Conservation (phyloP, 345 rosid genomes). For the Arabidopsis arenosa region DNA sequence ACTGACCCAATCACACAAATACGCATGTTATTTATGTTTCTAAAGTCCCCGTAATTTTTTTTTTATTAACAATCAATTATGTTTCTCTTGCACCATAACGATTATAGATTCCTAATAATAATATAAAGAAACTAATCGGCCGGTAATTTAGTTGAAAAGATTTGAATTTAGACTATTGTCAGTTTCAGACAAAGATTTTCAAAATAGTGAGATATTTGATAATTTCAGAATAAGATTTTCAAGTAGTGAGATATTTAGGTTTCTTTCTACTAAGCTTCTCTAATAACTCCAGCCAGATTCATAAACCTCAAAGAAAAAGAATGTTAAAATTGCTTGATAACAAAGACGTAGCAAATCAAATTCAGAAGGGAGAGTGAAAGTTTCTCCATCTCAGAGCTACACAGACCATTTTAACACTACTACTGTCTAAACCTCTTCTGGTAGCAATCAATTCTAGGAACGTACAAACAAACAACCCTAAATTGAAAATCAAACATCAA, state of each 20-base stretch:
- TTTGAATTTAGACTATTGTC: background rate
- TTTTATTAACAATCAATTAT: too few species aligned
- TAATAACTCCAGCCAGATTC: background rate
- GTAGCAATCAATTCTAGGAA: conserved; percentile 37
- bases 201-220: background rate
- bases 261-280: background rate
- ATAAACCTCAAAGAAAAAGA: background rate
- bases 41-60: too few species aligned
- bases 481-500: conserved; percentile 31
- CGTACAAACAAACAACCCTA: conserved; percentile 38
- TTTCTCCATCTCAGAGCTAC: conserved; percentile 13
- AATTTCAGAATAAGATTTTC: background rate
- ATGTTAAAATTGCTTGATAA: background rate
- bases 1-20: background rate
- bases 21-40: too few species aligned
- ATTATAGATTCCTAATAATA: too few species aligned
- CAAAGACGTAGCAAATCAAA: conserved; percentile 4
- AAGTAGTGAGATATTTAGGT: background rate
- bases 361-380: conserved; percentile 2
- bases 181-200: background rate
- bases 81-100: too few species aligned
- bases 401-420: conserved; percentile 26
- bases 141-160: background rate
- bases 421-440: conserved; percentile 19
- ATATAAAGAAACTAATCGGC: background rate